Base-by-base conservation (phyloP, 164 flowering plant species). In the Brasenia schreberi region DNA sequence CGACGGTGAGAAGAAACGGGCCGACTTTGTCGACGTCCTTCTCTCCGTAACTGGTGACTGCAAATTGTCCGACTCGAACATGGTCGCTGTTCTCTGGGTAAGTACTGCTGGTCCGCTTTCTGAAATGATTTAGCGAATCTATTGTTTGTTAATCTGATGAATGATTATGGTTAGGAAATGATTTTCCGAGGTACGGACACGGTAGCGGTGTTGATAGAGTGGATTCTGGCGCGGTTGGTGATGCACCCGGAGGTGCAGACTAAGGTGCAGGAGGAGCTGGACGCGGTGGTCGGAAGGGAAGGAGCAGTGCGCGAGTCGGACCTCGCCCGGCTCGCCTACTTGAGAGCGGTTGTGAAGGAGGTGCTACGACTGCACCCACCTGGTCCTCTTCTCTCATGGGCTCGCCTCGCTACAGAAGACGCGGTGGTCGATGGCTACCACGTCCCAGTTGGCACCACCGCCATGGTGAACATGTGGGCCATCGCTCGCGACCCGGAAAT, bases 401-500 rank as follows among this genome's bases (percentile, higher is more conserved):
- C 85, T 65, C 78, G 88, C 3, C 63, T 84, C 11, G 74, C 88
- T 0, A 81, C 80, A 73, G 73, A 78, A 0, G 92, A 87, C 64
- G 81, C 97, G 0, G 69, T 70, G 6, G 72, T 89, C 0, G 92
- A 83, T 67, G 93, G 90, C 6, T 67, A 69, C 44, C 82, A 74
- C 75, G 85, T 89, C 67, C 97, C 97, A 0, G 72, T 74, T 0
- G 97, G 92, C 66, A 89, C 97, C 53, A 89, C 96, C 0, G 94
- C 92, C 0, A 86, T 87, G 85, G 94, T 92, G 1, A 89, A 92
- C 73, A 92, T 92, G 94, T 92, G 94, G 92, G 94, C 97, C 74
- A 89, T 92, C 6, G 68, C 82, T 0, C 77, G 81, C 42, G 95
- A 88, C 72, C 82, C 84, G 42, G 4, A 62, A 0, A 74, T 85